These are phyloP conservation scores for Lantana camara DNA, from an alignment of 257 asterid genomes.

Conservation along the genomic window DNA sequence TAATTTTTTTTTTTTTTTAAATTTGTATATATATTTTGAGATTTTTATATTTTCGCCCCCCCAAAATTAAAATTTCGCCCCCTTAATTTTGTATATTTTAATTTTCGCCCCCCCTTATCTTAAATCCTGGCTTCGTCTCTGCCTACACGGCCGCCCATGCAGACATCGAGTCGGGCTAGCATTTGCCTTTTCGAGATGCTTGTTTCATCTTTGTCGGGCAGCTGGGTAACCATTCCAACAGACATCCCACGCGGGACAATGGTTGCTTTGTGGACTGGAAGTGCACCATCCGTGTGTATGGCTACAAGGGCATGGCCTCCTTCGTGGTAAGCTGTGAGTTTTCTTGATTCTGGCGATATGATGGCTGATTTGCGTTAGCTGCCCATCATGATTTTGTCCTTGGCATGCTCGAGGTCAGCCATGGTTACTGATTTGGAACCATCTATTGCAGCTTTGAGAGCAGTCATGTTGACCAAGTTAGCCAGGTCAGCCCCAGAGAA, in stretches of 20 bases:
- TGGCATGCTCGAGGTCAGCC: slow-evolving; percentile 75
- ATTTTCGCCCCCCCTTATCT: too few relatives aligned
- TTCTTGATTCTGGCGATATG: slow-evolving; percentile 66
- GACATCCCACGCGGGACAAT: slow-evolving; percentile 79
- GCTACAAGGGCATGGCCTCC: slow-evolving; percentile 90
- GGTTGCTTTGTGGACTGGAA: slow-evolving; percentile 80
- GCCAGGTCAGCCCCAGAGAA: slow-evolving; percentile 92
- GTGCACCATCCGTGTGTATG: slow-evolving; percentile 68
- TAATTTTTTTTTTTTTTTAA: too few relatives aligned
- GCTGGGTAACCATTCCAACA: slow-evolving; percentile 75
- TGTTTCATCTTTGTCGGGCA: slow-evolving; percentile 71
- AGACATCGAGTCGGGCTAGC: slow-evolving; percentile 73
- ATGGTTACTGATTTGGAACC: slow-evolving; percentile 72
- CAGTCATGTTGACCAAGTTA: slow-evolving; percentile 72
- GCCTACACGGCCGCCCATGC: slow-evolving; percentile 93
- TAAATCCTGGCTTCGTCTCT: too few relatives aligned
- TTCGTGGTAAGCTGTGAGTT: slow-evolving; percentile 76
- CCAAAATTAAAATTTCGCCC: too few relatives aligned
- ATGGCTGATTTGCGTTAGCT: slow-evolving; percentile 83
- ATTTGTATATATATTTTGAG: too few relatives aligned
- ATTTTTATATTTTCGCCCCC: too few relatives aligned
- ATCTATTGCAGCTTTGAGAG: slow-evolving; percentile 83
- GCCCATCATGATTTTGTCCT: slow-evolving; percentile 86
- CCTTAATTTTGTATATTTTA: too few relatives aligned
- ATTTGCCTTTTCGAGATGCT: slow-evolving; percentile 67